Evolutionary conservation across 2,329 filamentous ascomycete genomes (phyloP), one percentile per base, ranked within the genome.

Genomic region (Fusarium albosuccineum): DNA sequence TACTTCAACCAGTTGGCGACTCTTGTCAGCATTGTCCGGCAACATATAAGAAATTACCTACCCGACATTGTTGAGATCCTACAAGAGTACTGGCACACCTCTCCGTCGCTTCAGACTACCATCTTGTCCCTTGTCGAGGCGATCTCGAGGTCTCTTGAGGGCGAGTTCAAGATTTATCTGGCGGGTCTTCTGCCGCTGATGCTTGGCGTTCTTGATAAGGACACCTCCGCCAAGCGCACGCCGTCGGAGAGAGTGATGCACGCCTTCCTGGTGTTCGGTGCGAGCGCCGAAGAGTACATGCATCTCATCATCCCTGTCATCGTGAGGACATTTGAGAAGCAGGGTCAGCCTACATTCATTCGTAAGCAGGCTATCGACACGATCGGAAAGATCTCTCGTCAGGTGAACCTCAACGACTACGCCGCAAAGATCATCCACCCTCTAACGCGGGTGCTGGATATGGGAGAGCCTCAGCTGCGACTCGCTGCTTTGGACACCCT

Each of bases 201-300:
- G 95, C 89, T 99, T 3, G 92, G 93, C 26, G 92, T 97, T 3
- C 86, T 99, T 16, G 95, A 99, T 69, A 92, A 94, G 67, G 96
- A 99, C 75, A 85, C 83, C 9, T 91, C 91, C 1, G 82, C 86
- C 2, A 91, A 93, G 73, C 87, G 93, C n/a, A 86, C 88, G 13
- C 91, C 94, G 3, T 97, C 94, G 0, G 94, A 97, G 76, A 91
- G 91, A 71, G 94, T 99, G 5, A 84, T 99, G 26, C 96, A 98
- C 76, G 94, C 95, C 0, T 97, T 99, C 78, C 82, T 99, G 29
- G 92, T 99, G 1, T 99, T 99, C 76, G 97, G 97, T 1, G 91
- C 94, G 0, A 98, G 94, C 74, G 92, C 92, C 10, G 96, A 99
- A 77, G 96, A 99, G 77, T 99, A 99, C 78, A 99, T 99, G 96